Evolutionary conservation across 148 eudicot genomes (phyloP), one percentile per base, ranked within the genome.

Genomic region (Camellia sinensis): DNA sequence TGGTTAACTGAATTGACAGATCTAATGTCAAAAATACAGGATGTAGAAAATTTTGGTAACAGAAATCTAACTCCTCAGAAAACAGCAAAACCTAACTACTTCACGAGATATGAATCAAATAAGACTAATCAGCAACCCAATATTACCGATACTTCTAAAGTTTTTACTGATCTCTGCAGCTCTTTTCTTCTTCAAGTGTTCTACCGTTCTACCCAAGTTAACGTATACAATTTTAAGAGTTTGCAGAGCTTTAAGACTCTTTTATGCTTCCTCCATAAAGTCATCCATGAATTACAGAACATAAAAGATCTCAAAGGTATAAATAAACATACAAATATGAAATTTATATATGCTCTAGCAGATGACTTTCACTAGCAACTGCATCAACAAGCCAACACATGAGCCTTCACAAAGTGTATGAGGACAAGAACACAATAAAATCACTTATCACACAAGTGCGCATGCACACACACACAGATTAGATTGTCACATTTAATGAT

Each of bases 261-360:
- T 10, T 37, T 52, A 57, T 56, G 48, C 50, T 57, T 15, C 43
- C 37, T 53, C 40, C 48, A 8, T 7, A 3, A 57, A 56, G 48
- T 53, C 48, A 41, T 56, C 22, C 65, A 19, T 4, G 12, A 61
- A 75, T 3, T 13, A 29, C 40, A 61, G 19, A 44, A 48, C 46
- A 15, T 2, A 80, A 41, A 65, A 52, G 9, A 37, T 15, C 37
- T 6, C 76, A 50, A 41, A 59, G 52, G 45, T 13, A 21, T 6
- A 18, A 17, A 67, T 10, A 7, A 57, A 54, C 48, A 43, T 69
- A 45, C 4, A 53, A 57, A n/a, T 11, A 37, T 18, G 75, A 46
- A n/a, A 79, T 4, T 5, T 52, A 40, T 19, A 74, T 71, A 48
- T 46, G 74, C 41, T 71, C 59, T n/a, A 17, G 46, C n/a, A 74